Conservation (phyloP, 1,139 yeast genomes). For the Yamadazyma pseudoaaseri region DNA sequence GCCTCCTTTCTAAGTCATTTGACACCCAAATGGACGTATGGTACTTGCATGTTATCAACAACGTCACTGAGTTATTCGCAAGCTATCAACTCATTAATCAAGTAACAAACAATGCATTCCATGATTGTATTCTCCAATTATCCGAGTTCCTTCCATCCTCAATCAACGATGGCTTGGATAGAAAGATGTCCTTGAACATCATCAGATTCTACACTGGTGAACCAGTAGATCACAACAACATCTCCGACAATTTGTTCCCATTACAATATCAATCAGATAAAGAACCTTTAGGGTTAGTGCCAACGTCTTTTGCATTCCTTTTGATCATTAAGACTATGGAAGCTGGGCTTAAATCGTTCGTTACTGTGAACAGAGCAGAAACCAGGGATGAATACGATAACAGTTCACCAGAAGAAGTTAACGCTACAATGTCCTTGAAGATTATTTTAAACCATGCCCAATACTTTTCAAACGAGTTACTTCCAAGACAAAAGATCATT, state of each 20-base stretch:
- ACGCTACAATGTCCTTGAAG: constrained; percentile 72
- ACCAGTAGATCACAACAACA: constrained; percentile 25
- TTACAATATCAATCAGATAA: constrained; percentile 75
- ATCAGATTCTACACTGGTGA: constrained; percentile 51
- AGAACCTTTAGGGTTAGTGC: constrained; percentile 62
- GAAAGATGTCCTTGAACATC: constrained; percentile 62
- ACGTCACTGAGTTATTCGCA: constrained; percentile 35
- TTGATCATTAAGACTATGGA: constrained; percentile 62
- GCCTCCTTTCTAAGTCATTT: constrained; percentile 47
- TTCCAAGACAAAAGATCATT: constrained; percentile 70
- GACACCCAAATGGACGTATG: constrained; percentile 72
- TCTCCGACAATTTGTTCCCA: constrained; percentile 70
- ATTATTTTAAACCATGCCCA: constrained; percentile 76
- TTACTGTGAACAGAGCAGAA: constrained; percentile 46
- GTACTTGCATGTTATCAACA: constrained; percentile 48
- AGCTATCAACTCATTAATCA: constrained; percentile 31
- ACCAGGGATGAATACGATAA: constrained; percentile 64
- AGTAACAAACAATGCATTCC: constrained; percentile 39
- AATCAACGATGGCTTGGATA: constrained; percentile 25
- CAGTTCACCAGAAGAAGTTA: constrained; percentile 88
- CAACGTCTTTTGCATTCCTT: constrained; percentile 76
- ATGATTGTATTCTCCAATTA: constrained; percentile 40
- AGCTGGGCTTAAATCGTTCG: constrained; percentile 54
- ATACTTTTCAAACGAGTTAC: constrained; percentile 59
- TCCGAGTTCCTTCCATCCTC: constrained; percentile 53